A percentile compares a stretch with the other conserved stretches of the same genome.
These are phyloP conservation scores for Diaporthe sp. DNA, from an alignment of 2,329 filamentous ascomycete genomes.

Conservation along the genomic window DNA sequence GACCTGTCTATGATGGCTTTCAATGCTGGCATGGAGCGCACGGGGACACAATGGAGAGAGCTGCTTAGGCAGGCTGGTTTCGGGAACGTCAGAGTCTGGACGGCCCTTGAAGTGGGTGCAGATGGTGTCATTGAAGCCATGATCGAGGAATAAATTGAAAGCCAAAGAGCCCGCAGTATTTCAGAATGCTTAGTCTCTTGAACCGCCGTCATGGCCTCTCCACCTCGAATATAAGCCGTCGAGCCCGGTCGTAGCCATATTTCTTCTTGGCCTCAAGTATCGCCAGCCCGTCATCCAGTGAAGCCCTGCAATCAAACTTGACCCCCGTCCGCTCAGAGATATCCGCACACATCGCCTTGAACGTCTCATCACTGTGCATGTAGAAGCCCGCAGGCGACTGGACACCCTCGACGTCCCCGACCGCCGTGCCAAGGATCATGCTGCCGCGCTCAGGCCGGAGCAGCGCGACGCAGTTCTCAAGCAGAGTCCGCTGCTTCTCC, in stretches of 20 bases:
- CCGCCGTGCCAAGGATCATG: constrained; percentile 37
- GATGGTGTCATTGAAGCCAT: constrained; percentile 40
- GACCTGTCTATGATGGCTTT: constrained; percentile 52
- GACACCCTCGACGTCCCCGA: constrained; percentile 38
- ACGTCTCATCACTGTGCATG: constrained; percentile 41
- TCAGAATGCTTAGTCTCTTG: too few species aligned
- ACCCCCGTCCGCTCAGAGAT: constrained; percentile 38
- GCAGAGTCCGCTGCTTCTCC: constrained; percentile 46
- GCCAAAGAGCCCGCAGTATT: too few species aligned
- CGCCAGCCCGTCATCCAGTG: constrained; percentile 15
- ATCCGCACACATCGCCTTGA: constrained; percentile 38
- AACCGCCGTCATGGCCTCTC: neutral
- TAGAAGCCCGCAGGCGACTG: neutral
- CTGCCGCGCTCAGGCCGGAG: constrained; percentile 42
- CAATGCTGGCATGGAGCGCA: constrained; percentile 47
- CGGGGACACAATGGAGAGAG: constrained; percentile 45
- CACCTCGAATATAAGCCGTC: constrained; percentile 9
- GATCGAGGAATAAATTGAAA: neutral
- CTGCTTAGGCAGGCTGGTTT: constrained; percentile 45
- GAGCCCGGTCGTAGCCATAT: neutral
- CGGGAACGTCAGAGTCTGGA: constrained; percentile 44
- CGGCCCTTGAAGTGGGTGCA: constrained; percentile 43
- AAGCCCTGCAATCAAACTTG: neutral
- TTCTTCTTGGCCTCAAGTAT: constrained; percentile 4
- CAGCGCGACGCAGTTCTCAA: constrained; percentile 45